Base-by-base conservation (phyloP, 2,329 filamentous ascomycete genomes). In the Anisogramma anomala region DNA sequence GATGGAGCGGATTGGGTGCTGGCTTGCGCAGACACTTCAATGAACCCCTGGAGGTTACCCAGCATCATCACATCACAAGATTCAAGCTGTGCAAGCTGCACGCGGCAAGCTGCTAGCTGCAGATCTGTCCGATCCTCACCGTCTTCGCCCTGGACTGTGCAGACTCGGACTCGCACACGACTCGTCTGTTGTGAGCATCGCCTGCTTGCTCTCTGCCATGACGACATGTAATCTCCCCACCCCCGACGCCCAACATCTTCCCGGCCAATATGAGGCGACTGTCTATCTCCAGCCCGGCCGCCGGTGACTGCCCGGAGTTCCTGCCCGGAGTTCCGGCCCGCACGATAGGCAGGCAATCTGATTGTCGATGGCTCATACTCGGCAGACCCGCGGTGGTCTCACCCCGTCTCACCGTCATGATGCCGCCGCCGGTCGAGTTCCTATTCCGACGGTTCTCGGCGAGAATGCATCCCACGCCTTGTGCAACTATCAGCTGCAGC, bases 361-460 rank as follows among this genome's bases (percentile, higher is more conserved):
- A 6, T 30, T 10, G 25, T 13, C 25, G 4, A 11, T 9, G 10
- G 10, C 10, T 27, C 4, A 9, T 13, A 15, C 27, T 27, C 41
- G 28, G 35, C 40, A 36, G 33, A 30, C 4, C 19, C 31, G 38
- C 31, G 25, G 26, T 31, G 36, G 46, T 46, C 32, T 46, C 42
- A 43, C 43, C 39, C 36, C 43, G 18, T 20, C 19, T 33, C 37
- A 40, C 31, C 30, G 30, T n/a, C n/a, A 25, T 39, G 13, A 25
- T n/a, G 8, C 22, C 17, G 20, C 33, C 30, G 36, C 42, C 45
- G 45, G 18, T 33, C 13, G 22, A 25, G 34, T 35, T 17, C 41
- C 36, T 30, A 33, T 34, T 34, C 14, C n/a, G 18, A 28, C 41
- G 23, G 38, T 36, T 33, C 33, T 26, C 33, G 30, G 45, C 41